Base-by-base conservation (phyloP, 2,329 filamentous ascomycete species). In the Botrytis aclada region DNA sequence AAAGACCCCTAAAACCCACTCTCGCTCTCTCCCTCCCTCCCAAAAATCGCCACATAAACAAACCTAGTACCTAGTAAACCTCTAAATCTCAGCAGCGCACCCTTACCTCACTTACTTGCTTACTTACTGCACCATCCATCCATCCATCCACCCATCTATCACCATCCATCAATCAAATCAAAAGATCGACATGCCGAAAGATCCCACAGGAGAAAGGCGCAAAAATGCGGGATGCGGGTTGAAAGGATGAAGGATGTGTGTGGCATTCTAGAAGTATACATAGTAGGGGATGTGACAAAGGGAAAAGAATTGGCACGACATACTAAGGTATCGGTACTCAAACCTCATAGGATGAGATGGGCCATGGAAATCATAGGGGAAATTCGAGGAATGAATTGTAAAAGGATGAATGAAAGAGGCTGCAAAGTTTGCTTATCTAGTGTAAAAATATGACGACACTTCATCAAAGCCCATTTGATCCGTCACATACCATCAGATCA, bases 401-500 rank as follows among this genome's bases (percentile, higher is more conserved):
- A 54, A 54, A 41, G 45, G 20, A 51, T 51, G 43, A 56, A 67
- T 39, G 47, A 67, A 67, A 54, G 25, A 41, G 16, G 9, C 22
- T 8, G 41, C 39, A 22, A 29, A 54, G 7, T n/a, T 29, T n/a
- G 39, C 45, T 41, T 1, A 54, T 51, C 45, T 67, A 37, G 64
- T 54, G 34, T 39, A 54, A 67, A 2, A 6, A 29, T 29, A 67
- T 56, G 65, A 67, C 47, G 47, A 67, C 47, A 41, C 16, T 41
- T 41, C 65, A 41, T 56, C 65, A 67, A 67, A 67, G 65, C 34
- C 65, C 16, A 4, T 67, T 43, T 29, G 2, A 56, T 67, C 34
- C 20, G 34, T 67, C 10, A 41, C 34, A 56, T 56, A 56, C 20
- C 65, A 56, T 67, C 32, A 20, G n/a, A 39, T 67, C 64, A 54